A percentile compares a stretch with the other conserved stretches of the same genome.
phyloP scores from a whole-genome alignment of 495 filamentous ascomycete genomes.

The Trichoderma orchidacearum region DNA sequence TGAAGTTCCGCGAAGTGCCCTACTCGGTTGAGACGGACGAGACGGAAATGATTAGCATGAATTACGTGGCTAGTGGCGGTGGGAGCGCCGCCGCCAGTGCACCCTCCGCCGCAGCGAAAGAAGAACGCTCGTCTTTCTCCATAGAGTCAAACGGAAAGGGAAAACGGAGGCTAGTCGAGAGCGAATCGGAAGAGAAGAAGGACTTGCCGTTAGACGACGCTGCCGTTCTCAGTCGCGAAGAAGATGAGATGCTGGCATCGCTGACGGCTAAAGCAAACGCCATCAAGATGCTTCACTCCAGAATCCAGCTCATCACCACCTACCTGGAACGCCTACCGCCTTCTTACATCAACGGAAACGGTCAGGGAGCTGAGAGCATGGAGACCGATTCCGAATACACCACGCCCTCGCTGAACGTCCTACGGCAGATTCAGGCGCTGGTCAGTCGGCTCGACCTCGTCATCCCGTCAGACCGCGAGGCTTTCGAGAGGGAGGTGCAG shows the following conservation, averaged over 20 bases:
- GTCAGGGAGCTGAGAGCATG: slow-evolving; percentile 16
- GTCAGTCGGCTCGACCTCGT: slow-evolving; percentile 48
- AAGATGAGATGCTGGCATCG: slow-evolving; percentile 55
- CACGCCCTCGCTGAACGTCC: slow-evolving; percentile 45
- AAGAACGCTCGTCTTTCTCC: slow-evolving; percentile 19
- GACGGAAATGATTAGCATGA: slow-evolving; percentile 93
- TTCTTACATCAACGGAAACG: slow-evolving; percentile 35
- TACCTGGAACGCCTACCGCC: slow-evolving; percentile 67
- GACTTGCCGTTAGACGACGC: slow-evolving; percentile 24
- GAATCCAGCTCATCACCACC: slow-evolving; percentile 65
- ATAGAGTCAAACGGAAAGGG: slow-evolving; percentile 27
- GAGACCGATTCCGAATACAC: slow-evolving; percentile 28
- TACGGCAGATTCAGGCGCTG: slow-evolving; percentile 52
- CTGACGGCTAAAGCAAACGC: slow-evolving; percentile 85
- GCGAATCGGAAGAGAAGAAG: slow-evolving; percentile 14
- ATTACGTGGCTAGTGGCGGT: slow-evolving; percentile 74
- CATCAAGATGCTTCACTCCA: slow-evolving; percentile 75
- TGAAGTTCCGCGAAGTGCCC: slow-evolving; percentile 71
- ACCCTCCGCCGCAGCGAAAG: slow-evolving; percentile 35
- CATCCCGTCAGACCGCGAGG: slow-evolving; percentile 35
- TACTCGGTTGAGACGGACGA: slow-evolving; percentile 87
- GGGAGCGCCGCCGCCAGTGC: slow-evolving; percentile 73
- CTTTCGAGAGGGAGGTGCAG: slow-evolving; percentile 42
- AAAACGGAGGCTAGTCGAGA: slow-evolving; percentile 25
- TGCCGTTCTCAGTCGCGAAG: slow-evolving; percentile 52